Evolutionary conservation across 225 moss, liverwort and hornwort genomes (phyloP), one percentile per base, ranked within the genome.

Genomic region (Thuidium tamariscinum): DNA sequence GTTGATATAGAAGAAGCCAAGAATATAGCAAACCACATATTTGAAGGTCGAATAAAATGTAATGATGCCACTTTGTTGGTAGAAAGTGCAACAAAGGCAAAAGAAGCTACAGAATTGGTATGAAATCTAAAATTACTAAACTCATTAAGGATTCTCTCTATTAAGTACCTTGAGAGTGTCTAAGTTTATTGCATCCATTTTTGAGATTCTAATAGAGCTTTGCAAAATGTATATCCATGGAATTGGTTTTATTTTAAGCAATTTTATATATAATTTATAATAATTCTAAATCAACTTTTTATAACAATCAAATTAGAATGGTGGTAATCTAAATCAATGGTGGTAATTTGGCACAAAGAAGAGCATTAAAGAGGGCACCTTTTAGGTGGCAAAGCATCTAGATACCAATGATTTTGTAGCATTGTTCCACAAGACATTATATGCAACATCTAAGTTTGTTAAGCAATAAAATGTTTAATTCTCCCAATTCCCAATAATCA

Each of bases 1-100:
- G 93, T 96, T 4, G 95, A 98, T 55, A 77, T 89, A 30, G 91
- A 91, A 86, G 88, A 90, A 88, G 93, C 95, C 42, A 39, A 36
- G 80, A 73, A 77, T 13, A 84, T 95, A 49, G 84, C 91, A 1
- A 7, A 89, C 8, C 15, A 30, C 20, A 96, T 98, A 73, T 85
- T 94, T 51, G 93, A 95, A 80, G 95, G 90, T 63, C 95, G 92
- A 69, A 80, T 68, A 49, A 94, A 94, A 79, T 92, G 75, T 16
- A 86, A 83, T 27, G 93, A 86, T n/a, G 81, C 87, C 23, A 79
- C 54, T 61, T 80, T 46, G 12, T 88, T 95, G 66, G 86, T 85
- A 23, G 36, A 90, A 56, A 91, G 82, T 85, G 89, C 87, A 82
- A 16, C 78, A 19, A 88, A 92, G 48, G 90, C 89, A 25, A 83